Base-by-base conservation (phyloP, 129 eudicot species). In the Artemisia annua region DNA sequence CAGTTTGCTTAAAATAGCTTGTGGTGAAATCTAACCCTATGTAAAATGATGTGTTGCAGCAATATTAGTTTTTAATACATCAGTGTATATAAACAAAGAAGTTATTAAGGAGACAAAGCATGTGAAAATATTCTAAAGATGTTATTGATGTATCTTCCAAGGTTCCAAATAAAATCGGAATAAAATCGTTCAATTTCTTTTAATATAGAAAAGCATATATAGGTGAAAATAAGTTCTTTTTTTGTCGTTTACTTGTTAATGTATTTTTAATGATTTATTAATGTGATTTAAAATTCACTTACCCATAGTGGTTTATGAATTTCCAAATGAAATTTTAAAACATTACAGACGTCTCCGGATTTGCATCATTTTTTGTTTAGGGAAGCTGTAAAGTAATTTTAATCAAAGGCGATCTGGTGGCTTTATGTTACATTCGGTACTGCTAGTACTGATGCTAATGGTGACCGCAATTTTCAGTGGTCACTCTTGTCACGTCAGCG, bases 91-190 rank as follows among this genome's bases (percentile, higher is more conserved):
- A n/a, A n/a, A 51, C 4, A 22, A 14, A 11, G 24, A 55, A 10
- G 11, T n/a, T 26, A 44, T 66, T 66, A 54, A 46, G 49, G 57
- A 58, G 62, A 51, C 63, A 67, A 67, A 63, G 71, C 69, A 74
- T 35, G 71, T 74, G 78, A 48, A 64, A 52, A 63, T 63, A 63
- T 63, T 74, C 71, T 19, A 19, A 35, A 51, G 22, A 70, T 63
- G 4, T 74, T 11, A 24, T 18, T 51, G 44, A 74, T 24, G 64
- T 74, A 64, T 9, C 17, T 19, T 51, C 15, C 24, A 74, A 74
- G 35, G 24, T 51, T 74, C 28, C 70, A 50, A 15, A 51, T 74
- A 19, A 32, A 52, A 65, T 64, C 35, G 44, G 64, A 63, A 74
- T 54, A 14, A 35, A 51, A 63, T 39, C 62, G 49, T 54, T 61